Base-by-base conservation (phyloP, 306 rosid species). In the Hippophae rhamnoides region DNA sequence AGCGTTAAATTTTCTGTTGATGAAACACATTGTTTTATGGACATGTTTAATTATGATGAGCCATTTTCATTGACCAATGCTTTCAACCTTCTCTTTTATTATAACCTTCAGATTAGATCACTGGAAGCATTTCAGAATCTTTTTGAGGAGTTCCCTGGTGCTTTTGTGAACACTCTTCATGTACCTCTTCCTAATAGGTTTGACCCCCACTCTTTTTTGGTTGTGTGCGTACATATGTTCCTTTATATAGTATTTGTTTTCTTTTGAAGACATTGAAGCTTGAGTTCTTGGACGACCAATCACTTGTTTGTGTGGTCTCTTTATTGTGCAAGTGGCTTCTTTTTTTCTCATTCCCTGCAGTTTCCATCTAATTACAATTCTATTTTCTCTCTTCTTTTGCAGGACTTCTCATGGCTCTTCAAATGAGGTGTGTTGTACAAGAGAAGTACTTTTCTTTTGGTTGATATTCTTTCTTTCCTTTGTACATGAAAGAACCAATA, bases 141-240 rank as follows among this genome's bases (percentile, higher is more conserved):
- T 55, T 90, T 90, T 74, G 92, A 85, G 84, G 82, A 85, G 72
- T 90, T 90, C 80, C 98, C 98, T 7, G 83, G 80, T 42, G 96
- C 96, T 78, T 90, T 90, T 75, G 69, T 90, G 96, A 8, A 71
- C 53, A 83, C 52, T 58, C 94, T 87, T 72, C 89, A 85, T 59
- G 72, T 80, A 76, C 79, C 79, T 56, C 59, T 74, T 57, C 64
- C 73, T 61, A 78, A 76, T 76, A 85, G 98, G 96, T 85, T 61
- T 46, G 7, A 14, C 1, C 42, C 50, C 43, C 43, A 10, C 51
- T 6, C 43, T 47, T 43, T 12, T 61, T 42, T 69, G 0, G 56
- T 50, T 46, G 45, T 58, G 23, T 18, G 23, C 1, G 23, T 18
- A 1, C 23, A 18, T 18, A 18, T 18, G 23, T 18, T 18, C 23